Evolutionary conservation across 2,329 filamentous ascomycete genomes (phyloP).

Genomic region (Ceratocystis eucalypticola): DNA sequence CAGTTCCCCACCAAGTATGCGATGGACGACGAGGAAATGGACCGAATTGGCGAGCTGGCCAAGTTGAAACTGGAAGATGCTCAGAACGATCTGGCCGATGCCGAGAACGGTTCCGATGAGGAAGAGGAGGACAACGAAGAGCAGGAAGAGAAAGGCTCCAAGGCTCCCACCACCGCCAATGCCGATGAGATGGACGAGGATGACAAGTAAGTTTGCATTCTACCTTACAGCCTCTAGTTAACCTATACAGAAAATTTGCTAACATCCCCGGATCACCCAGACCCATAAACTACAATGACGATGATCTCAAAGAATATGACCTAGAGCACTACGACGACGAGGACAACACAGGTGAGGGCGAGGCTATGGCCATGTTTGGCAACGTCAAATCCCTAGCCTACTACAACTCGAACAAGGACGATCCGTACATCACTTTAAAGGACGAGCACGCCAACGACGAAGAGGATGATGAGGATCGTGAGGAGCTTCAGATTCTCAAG

Average conservation of each 20-base stretch:
- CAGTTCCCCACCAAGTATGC: constrained; percentile 63
- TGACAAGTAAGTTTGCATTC: constrained; percentile 14
- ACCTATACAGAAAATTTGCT: constrained; percentile 16
- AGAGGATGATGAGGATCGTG: constrained; percentile 59
- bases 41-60: constrained; percentile 60
- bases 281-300: constrained; percentile 47
- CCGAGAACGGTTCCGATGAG: constrained; percentile 22
- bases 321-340: constrained; percentile 83
- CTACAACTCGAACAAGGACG: constrained; percentile 85
- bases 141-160: constrained; percentile 24
- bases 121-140: constrained; percentile 23
- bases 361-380: constrained; percentile 82
- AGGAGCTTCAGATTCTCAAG: constrained; percentile 83
- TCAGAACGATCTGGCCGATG: constrained; percentile 60
- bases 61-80: constrained; percentile 82
- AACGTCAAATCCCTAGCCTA: constrained; percentile 89
- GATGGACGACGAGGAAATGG: constrained; percentile 62
- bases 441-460: constrained; percentile 56
- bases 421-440: constrained; percentile 88
- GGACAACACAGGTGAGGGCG: constrained; percentile 36
- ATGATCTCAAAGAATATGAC: constrained; percentile 91
- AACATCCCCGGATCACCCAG: constrained; percentile 15
- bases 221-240: background rate
- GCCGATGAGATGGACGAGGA: constrained; percentile 17
- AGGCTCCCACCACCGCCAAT: constrained; percentile 11